phyloP scores from a whole-genome alignment of 202 grass and related monocot genomes.

The Bolboschoenoplectus hybrid region DNA sequence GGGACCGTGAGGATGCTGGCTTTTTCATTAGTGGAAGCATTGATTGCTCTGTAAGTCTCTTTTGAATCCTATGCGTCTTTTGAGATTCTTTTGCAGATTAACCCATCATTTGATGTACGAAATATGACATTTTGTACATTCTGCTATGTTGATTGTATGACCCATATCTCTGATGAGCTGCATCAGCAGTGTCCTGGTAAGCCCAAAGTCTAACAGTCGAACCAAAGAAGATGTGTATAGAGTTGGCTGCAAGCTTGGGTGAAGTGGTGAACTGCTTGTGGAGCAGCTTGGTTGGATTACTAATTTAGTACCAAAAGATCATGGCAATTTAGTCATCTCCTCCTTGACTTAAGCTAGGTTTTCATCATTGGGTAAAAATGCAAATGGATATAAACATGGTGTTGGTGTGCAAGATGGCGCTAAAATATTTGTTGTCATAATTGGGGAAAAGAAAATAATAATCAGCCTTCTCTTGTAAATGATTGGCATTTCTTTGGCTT shows the following conservation, averaged over 20 bases:
- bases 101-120: background rate
- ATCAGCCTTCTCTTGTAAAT: background rate
- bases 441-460: background rate
- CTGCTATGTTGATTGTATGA: background rate
- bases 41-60: slow-evolving; percentile 82
- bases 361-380: slow-evolving; percentile 3
- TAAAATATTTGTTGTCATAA: slow-evolving; percentile 12
- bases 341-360: slow-evolving; percentile 1
- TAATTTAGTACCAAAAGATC: background rate
- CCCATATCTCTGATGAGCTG: background rate
- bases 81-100: slow-evolving; percentile 28
- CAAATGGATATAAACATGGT: background rate
- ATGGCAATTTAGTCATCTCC: background rate
- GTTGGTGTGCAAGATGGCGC: background rate
- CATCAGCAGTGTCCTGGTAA: slow-evolving; percentile 12
- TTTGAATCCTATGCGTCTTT: slow-evolving; percentile 34
- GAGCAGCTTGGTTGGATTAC: slow-evolving; percentile 17
- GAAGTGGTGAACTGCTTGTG: slow-evolving; percentile 17
- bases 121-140: slow-evolving; percentile 20
- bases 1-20: slow-evolving; percentile 99
- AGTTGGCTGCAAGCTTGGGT: background rate
- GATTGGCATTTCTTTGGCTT: background rate
- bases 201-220: background rate
- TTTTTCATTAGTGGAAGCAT: slow-evolving; percentile 99
- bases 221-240: slow-evolving; percentile 20